Base-by-base conservation (phyloP, 192 early-diverging fungal species). In the Coemansia sp. region DNA sequence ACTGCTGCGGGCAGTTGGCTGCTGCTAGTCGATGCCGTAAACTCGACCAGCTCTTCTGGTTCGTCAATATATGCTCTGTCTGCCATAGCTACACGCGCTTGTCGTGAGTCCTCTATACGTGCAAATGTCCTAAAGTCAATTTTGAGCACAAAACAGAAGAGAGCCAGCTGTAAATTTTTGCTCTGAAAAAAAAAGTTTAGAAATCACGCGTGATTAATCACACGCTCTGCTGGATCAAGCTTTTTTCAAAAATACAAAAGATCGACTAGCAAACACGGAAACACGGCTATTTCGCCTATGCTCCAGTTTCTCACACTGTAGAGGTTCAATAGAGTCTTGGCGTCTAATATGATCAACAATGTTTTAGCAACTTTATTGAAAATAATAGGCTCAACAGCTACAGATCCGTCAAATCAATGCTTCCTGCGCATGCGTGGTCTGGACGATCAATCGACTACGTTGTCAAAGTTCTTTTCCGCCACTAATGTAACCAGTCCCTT, bases 31-130 rank as follows among this genome's bases (percentile, higher is more conserved):
- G 66, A 69, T 1, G 66, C 78, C 11, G 66, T 66, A n/a, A 75
- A 65, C 66, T 72, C 74, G 48, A 60, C 78, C 46, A 81, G 68
- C 64, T 69, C 78, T 17, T 72, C 72, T 3, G 69, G 72, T 37
- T 66, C 74, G 23, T 71, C 78, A 10, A 81, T 62, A 25, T 66
- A 75, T 36, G 72, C 73, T 23, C 62, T 65, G 14, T 59, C 63
- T n/a, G 69, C 23, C 72, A 73, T 78, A 20, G 40, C 40, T 42
- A 5, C 15, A 42, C 40, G 15, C 40, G 40, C 40, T 42, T 42
- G 40, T 42, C 40, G 40, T 42, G 40, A 42, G 40, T 42, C 40
- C 40, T 42, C 40, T 42, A 42, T 42, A 15, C 40, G 40, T 42
- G 6, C 40, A 42, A 42, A 42, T 42, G 15, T 15, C 40, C 40